phyloP scores from a whole-genome alignment of 768 basidiomycete genomes.

The Boletus pseudo-olivaceus region DNA sequence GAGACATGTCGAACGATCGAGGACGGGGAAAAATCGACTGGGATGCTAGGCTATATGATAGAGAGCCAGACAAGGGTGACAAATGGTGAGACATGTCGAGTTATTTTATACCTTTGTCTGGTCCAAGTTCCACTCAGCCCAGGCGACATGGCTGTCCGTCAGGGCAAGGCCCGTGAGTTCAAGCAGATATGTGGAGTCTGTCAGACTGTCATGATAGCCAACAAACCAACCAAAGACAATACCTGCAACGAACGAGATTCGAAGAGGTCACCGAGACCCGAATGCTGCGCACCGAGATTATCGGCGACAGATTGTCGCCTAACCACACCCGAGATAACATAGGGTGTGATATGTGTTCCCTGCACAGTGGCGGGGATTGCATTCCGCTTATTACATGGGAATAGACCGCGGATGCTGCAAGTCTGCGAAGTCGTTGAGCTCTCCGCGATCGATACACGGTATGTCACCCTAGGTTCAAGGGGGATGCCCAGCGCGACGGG shows the following conservation, averaged over 20 bases:
- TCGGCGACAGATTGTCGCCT: neutral
- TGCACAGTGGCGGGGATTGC: neutral
- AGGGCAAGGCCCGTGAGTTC: neutral
- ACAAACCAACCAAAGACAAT: neutral
- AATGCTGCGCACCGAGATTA: neutral
- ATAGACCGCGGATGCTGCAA: conserved; percentile 7
- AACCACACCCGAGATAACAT: neutral
- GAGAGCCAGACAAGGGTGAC: conserved; percentile 9
- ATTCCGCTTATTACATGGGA: neutral
- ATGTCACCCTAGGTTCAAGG: too few relatives aligned
- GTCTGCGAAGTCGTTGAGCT: neutral
- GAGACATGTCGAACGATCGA: conserved; percentile 19
- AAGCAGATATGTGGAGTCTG: neutral
- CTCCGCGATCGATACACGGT: neutral
- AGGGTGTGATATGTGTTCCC: neutral
- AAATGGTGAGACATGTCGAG: conserved; percentile 19
- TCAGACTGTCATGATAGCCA: conserved; percentile 8
- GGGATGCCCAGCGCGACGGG: too few relatives aligned
- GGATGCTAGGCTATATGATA: conserved; percentile 13
- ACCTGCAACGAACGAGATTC: neutral
- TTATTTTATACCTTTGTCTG: conserved; percentile 26
- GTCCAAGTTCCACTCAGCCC: neutral
- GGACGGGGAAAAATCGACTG: neutral
- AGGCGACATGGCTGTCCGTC: neutral
- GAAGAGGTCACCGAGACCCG: neutral